phyloP scores from a whole-genome alignment of 2,329 filamentous ascomycete species.

The Fusarium beomiforme region DNA sequence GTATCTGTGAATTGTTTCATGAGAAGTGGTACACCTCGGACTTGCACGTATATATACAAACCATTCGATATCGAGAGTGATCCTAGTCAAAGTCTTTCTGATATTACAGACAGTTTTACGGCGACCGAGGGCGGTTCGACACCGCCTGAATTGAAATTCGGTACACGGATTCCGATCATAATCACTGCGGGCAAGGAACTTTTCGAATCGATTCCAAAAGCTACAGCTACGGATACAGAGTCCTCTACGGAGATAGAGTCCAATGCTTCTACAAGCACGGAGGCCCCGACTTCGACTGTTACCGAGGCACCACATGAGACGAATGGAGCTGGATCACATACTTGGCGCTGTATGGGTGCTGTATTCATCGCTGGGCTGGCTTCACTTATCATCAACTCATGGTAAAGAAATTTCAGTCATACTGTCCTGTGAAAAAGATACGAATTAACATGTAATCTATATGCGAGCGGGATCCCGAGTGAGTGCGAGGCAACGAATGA shows the following conservation, averaged over 20 bases:
- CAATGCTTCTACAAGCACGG: neutral
- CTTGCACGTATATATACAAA: neutral
- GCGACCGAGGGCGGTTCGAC: neutral
- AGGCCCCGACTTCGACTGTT: neutral
- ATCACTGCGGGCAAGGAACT: neutral
- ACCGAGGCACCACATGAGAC: neutral
- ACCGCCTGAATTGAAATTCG: neutral
- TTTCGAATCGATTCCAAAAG: neutral
- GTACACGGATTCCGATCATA: neutral
- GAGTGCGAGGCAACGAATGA: neutral
- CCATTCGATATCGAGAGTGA: neutral
- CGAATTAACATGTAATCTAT: neutral
- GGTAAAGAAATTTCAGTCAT: rapidly evolving
- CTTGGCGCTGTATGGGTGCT: neutral
- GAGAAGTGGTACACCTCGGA: neutral
- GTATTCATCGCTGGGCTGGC: neutral
- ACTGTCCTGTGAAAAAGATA: no score
- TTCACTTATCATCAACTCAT: neutral
- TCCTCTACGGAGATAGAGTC: neutral
- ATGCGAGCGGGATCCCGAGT: neutral
- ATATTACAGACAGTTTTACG: neutral
- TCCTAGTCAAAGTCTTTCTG: no score
- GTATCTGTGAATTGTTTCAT: neutral
- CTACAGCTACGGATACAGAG: neutral
- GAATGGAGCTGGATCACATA: neutral